These are phyloP conservation scores for Kodamaea sagamina DNA, from an alignment of 805 yeast genomes.

Conservation along the genomic window DNA sequence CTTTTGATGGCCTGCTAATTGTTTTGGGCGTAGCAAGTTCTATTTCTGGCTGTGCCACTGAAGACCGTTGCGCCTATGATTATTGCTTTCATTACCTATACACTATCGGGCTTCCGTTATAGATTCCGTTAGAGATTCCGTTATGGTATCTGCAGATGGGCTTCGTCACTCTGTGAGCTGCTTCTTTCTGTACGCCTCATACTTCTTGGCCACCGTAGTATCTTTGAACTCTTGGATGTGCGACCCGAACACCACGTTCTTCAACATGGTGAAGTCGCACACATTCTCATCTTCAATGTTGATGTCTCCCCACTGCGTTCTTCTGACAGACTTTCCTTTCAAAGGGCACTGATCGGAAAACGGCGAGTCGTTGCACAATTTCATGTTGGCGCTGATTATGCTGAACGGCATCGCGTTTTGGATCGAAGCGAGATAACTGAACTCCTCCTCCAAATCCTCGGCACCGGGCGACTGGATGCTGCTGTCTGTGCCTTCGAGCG, in stretches of 20 bases:
- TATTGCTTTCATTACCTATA: no score
- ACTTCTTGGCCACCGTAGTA: constrained; percentile 20
- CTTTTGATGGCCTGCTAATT: neutral
- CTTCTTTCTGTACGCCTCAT: constrained; percentile 19
- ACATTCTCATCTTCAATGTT: constrained; percentile 19
- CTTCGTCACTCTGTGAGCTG: constrained; percentile 5
- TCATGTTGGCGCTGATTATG: constrained; percentile 17
- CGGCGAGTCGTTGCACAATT: neutral
- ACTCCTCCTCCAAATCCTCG: constrained; percentile 18
- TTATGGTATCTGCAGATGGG: no score
- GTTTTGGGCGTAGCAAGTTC: neutral
- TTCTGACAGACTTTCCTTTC: constrained; percentile 12
- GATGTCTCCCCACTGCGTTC: constrained; percentile 23
- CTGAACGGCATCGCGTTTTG: constrained; percentile 24
- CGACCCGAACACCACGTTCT: constrained; percentile 24
- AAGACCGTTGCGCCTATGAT: neutral
- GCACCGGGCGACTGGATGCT: constrained; percentile 5
- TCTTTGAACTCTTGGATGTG: constrained; percentile 32
- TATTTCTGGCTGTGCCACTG: constrained; percentile 3
- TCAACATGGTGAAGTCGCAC: constrained; percentile 24
- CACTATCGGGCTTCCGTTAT: no score
- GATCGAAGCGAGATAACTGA: constrained; percentile 14
- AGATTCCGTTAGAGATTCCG: no score
- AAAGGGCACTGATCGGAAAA: neutral
- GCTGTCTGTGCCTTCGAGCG: neutral